phyloP scores from a whole-genome alignment of 1,284 basidiomycete genomes.

The Prillingera fragicola region DNA sequence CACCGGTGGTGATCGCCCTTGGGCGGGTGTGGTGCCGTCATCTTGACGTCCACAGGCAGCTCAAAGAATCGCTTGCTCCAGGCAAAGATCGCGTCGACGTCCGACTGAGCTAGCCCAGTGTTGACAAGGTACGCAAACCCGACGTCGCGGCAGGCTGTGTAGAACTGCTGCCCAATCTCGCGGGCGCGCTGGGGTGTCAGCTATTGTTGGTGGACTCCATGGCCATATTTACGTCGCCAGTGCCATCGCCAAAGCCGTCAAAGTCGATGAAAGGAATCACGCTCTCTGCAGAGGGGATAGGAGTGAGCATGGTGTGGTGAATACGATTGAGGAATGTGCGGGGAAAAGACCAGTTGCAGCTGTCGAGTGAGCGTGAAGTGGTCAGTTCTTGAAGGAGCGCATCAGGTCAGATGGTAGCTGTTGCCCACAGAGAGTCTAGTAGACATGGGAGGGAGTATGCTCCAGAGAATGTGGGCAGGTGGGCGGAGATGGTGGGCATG shows the following conservation, averaged over 20 bases:
- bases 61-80: constrained; percentile 55
- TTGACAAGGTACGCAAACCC: constrained; percentile 52
- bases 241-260: constrained; percentile 26
- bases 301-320: constrained; percentile 15
- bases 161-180: constrained; percentile 22
- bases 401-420: no score
- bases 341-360: not conserved
- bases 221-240: constrained; percentile 5
- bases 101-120: constrained; percentile 49
- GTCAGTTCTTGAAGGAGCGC: no score
- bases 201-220: not conserved
- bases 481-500: no score
- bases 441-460: no score
- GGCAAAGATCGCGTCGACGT: constrained; percentile 55
- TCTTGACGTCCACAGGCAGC: constrained; percentile 53
- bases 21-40: constrained; percentile 56
- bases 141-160: constrained; percentile 32
- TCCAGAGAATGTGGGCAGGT: no score
- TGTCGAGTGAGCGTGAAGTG: not conserved
- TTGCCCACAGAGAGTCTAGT: no score
- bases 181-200: constrained; percentile 12
- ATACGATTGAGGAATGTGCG: not conserved
- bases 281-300: constrained; percentile 16
- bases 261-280: constrained; percentile 33
- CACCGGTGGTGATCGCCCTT: constrained; percentile 47